Percentiles rank a stretch among this genome's conserved stretches.
These are phyloP conservation scores for Rhodomyrtus psidioides DNA, from an alignment of 441 rosid species.

Conservation along the genomic window DNA sequence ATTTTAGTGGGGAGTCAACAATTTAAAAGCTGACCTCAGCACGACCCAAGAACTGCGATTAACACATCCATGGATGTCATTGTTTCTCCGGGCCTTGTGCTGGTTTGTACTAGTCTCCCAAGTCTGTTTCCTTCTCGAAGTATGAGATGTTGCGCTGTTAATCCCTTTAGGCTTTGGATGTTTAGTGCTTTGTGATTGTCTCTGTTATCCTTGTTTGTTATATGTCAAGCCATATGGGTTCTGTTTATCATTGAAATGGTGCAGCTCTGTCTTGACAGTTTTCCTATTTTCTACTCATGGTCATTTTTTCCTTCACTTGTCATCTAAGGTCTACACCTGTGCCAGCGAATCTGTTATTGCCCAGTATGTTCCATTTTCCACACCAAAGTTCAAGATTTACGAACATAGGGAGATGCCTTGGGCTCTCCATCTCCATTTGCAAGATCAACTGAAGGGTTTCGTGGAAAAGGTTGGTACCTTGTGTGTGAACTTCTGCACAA, in stretches of 20 bases:
- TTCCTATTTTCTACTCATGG: neutral
- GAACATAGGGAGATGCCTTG: slow-evolving; percentile 24
- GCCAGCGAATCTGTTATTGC: slow-evolving; percentile 52
- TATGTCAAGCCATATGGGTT: neutral
- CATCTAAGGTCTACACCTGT: slow-evolving; percentile 72
- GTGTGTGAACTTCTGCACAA: neutral
- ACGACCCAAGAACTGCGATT: neutral
- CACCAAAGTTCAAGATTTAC: slow-evolving; percentile 50
- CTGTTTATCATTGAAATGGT: neutral
- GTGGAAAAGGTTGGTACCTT: slow-evolving; percentile 34
- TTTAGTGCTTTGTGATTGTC: neutral
- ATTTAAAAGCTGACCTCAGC: neutral
- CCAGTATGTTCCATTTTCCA: slow-evolving; percentile 51
- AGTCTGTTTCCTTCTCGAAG: neutral
- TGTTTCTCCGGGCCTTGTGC: neutral
- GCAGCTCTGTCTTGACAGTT: neutral
- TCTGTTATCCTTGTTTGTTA: neutral
- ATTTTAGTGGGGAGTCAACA: neutral
- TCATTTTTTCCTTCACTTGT: neutral
- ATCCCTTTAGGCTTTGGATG: neutral
- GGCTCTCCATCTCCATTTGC: slow-evolving; percentile 12
- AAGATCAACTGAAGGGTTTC: slow-evolving; percentile 22
- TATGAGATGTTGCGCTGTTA: neutral
- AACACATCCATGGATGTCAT: neutral
- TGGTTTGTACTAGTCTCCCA: neutral